A percentile compares a stretch with the other conserved stretches of the same genome.
Evolutionary conservation across 176 grass and related monocot species (phyloP).

Genomic region (Paspalum vaginatum): DNA sequence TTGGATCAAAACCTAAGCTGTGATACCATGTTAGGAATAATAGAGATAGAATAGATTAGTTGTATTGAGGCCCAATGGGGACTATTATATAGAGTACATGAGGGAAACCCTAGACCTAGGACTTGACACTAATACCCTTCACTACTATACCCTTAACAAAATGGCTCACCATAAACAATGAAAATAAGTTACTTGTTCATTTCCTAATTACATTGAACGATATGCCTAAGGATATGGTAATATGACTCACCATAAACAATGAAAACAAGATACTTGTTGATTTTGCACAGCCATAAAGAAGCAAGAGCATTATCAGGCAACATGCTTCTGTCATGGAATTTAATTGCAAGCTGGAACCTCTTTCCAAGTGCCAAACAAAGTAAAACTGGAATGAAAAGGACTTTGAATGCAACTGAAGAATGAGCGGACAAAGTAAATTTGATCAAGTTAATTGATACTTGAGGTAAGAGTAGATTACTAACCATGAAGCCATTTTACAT

Average conservation of each 20-base stretch:
- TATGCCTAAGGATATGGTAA: background rate
- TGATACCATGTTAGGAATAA: too few relatives aligned
- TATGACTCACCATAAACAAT: background rate
- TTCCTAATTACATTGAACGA: background rate
- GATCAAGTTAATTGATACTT: conserved; percentile 26
- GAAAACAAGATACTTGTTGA: too few relatives aligned
- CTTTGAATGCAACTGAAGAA: conserved; percentile 45
- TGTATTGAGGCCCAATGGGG: too few relatives aligned
- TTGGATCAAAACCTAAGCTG: too few relatives aligned
- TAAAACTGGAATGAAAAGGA: background rate
- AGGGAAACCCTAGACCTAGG: too few relatives aligned
- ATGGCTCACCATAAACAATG: too few relatives aligned
- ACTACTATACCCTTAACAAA: too few relatives aligned
- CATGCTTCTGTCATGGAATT: conserved; percentile 3
- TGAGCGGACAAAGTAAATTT: conserved; percentile 49
- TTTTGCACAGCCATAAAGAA: background rate
- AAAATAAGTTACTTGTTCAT: background rate
- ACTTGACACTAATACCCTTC: too few relatives aligned
- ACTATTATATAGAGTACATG: too few relatives aligned
- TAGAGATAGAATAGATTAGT: too few relatives aligned
- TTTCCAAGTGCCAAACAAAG: background rate
- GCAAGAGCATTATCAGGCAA: background rate
- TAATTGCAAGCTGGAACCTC: background rate
- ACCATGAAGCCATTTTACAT: conserved; percentile 91
- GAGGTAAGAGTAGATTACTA: conserved; percentile 30